Percentiles rank a stretch among this genome's conserved stretches.
Conservation (phyloP, 257 asterid species). For the Galeopsis tetrahit region DNA sequence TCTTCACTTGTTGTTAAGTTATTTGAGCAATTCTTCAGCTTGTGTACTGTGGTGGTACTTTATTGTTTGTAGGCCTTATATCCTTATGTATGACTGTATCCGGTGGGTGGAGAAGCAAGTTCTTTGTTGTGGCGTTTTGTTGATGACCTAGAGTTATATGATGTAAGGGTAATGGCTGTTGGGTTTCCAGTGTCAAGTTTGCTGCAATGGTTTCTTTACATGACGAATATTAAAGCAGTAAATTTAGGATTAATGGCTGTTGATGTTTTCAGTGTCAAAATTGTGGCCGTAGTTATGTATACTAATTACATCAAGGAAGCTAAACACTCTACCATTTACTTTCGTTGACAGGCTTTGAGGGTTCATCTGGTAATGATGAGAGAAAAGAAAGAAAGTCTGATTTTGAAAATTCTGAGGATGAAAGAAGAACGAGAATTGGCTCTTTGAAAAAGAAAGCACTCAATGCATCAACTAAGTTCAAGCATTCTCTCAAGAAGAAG, state of each 20-base stretch:
- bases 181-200: conserved; percentile 1
- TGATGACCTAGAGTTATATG: conserved; percentile 17
- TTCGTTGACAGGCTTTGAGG: conserved; percentile 76
- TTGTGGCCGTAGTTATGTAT: conserved; percentile 5
- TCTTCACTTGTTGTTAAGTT: neutral
- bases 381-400: conserved; percentile 89
- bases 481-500: conserved; percentile 95
- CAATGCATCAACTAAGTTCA: conserved; percentile 89
- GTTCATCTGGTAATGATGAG: conserved; percentile 87
- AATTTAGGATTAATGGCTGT: neutral
- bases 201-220: neutral
- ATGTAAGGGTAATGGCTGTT: neutral
- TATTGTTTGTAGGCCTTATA: neutral
- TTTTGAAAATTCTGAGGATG: conserved; percentile 95
- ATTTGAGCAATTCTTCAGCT: neutral
- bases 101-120: neutral
- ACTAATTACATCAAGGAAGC: conserved; percentile 23
- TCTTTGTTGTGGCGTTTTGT: conserved; percentile 12
- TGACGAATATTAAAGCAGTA: neutral
- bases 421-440: conserved; percentile 83
- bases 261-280: conserved; percentile 5
- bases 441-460: conserved; percentile 91
- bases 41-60: neutral
- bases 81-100: neutral
- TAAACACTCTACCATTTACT: conserved; percentile 26